These are phyloP conservation scores for Tulasnella sp. DNA, from an alignment of 768 basidiomycete genomes.

Conservation along the genomic window DNA sequence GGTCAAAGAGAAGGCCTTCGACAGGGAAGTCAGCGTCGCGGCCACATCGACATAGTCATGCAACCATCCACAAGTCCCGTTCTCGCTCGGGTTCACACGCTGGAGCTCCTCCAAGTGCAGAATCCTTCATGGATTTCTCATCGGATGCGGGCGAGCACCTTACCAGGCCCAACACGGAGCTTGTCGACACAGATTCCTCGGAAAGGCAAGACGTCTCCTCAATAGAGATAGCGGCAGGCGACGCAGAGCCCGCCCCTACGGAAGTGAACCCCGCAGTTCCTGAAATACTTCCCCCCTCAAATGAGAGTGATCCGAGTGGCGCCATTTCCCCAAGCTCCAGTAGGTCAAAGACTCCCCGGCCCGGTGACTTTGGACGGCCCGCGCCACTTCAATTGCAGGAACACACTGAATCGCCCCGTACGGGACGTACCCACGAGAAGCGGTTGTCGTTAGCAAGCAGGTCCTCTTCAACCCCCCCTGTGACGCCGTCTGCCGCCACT, in stretches of 20 bases:
- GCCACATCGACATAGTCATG: not conserved
- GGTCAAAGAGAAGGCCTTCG: not conserved
- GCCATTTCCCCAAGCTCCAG: no score
- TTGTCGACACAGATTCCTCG: no score
- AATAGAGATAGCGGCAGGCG: no score
- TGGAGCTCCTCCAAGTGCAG: not conserved
- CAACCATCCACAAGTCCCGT: not conserved
- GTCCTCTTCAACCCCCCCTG: not conserved
- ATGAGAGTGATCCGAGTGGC: no score
- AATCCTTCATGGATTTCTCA: slow-evolving; percentile 4
- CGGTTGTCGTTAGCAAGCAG: not conserved
- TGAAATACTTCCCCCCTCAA: not conserved
- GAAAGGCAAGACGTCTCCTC: no score
- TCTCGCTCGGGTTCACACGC: not conserved
- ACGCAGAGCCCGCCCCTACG: not conserved
- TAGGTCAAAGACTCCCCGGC: not conserved
- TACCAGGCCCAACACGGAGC: not conserved
- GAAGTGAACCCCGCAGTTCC: not conserved
- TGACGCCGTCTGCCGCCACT: not conserved
- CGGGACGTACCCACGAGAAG: not conserved
- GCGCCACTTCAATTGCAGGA: not conserved
- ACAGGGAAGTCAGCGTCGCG: not conserved
- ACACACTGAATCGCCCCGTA: not conserved
- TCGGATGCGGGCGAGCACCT: not conserved
- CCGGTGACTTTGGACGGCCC: not conserved